Evolutionary conservation across 768 basidiomycete genomes (phyloP).

Genomic region (Zangia roseola): DNA sequence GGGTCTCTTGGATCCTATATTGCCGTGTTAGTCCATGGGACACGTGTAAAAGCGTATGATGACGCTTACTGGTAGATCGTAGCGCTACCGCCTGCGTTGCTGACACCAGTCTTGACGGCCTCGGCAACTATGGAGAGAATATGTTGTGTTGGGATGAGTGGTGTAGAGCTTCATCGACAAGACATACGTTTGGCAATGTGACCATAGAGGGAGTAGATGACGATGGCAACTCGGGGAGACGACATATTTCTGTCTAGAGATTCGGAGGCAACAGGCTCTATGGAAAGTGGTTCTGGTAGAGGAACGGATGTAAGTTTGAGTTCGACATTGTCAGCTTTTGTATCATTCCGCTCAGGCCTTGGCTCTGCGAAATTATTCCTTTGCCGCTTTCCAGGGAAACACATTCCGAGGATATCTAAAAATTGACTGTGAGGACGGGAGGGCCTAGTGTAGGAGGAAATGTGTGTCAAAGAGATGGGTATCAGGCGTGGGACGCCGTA

Average conservation of each 20-base stretch:
- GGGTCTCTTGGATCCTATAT: slow-evolving; percentile 76
- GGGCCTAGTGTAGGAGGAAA: neutral
- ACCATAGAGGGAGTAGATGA: slow-evolving; percentile 52
- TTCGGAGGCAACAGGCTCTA: neutral
- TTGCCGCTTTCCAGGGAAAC: slow-evolving; percentile 40
- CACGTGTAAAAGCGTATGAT: neutral
- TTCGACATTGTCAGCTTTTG: slow-evolving; percentile 9
- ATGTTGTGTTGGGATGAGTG: neutral
- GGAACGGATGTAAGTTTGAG: slow-evolving; percentile 4
- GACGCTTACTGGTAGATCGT: slow-evolving; percentile 46
- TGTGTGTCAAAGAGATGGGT: slow-evolving; percentile 1
- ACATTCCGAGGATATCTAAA: slow-evolving; percentile 28
- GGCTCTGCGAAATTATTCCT: slow-evolving; percentile 33
- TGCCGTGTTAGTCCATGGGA: neutral
- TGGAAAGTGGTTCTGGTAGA: neutral
- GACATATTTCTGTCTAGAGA: slow-evolving; percentile 10
- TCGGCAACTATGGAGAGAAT: slow-evolving; percentile 27
- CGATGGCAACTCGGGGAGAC: slow-evolving; percentile 41
- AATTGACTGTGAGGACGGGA: slow-evolving; percentile 8
- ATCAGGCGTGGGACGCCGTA: slow-evolving; percentile 26
- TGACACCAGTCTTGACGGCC: slow-evolving; percentile 40
- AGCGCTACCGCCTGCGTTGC: slow-evolving; percentile 40
- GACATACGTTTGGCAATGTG: slow-evolving; percentile 46
- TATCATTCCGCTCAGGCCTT: slow-evolving; percentile 12
- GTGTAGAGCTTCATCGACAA: neutral